Evolutionary conservation across 2,329 filamentous ascomycete genomes (phyloP).

Genomic region (Colletotrichum lini): DNA sequence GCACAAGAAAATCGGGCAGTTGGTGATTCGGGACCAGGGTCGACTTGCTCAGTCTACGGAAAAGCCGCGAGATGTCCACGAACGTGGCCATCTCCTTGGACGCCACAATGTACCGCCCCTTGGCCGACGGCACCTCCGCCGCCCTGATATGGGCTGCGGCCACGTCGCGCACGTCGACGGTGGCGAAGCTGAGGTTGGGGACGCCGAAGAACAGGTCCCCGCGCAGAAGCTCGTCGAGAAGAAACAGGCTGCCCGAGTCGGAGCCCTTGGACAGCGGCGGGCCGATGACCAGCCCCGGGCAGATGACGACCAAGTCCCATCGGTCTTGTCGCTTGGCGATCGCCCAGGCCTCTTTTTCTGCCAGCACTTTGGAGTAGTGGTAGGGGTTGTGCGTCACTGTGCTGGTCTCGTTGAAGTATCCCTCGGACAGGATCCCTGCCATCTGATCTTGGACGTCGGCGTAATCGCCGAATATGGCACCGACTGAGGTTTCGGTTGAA

Average conservation of each 20-base stretch:
- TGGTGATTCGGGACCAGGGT: not conserved
- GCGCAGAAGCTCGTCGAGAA: slow-evolving; percentile 46
- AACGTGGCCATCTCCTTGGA: slow-evolving; percentile 4
- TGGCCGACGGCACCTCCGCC: slow-evolving; percentile 25
- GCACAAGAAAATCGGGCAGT: slow-evolving; percentile 4
- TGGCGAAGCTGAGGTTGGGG: slow-evolving; percentile 44
- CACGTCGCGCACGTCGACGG: slow-evolving; percentile 44
- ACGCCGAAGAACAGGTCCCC: slow-evolving; percentile 46
- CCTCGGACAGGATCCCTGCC: slow-evolving; percentile 43
- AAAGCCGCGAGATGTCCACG: not conserved
- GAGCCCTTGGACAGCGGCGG: slow-evolving; percentile 44
- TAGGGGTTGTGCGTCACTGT: slow-evolving; percentile 47
- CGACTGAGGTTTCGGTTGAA: slow-evolving; percentile 31
- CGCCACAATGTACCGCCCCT: slow-evolving; percentile 18
- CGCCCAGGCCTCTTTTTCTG: slow-evolving; percentile 49
- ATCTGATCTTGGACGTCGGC: slow-evolving; percentile 45
- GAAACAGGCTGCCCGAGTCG: slow-evolving; percentile 47
- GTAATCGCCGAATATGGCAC: slow-evolving; percentile 47
- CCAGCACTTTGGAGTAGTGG: slow-evolving; percentile 48
- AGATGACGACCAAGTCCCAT: slow-evolving; percentile 49
- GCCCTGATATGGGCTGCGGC: slow-evolving; percentile 40
- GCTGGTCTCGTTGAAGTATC: slow-evolving; percentile 47
- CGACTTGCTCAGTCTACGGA: slow-evolving; percentile 5
- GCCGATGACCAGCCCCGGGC: slow-evolving; percentile 47
- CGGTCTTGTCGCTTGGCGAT: slow-evolving; percentile 44